phyloP scores from a whole-genome alignment of 768 basidiomycete genomes.

The Pilatotrama ljubarskyi region DNA sequence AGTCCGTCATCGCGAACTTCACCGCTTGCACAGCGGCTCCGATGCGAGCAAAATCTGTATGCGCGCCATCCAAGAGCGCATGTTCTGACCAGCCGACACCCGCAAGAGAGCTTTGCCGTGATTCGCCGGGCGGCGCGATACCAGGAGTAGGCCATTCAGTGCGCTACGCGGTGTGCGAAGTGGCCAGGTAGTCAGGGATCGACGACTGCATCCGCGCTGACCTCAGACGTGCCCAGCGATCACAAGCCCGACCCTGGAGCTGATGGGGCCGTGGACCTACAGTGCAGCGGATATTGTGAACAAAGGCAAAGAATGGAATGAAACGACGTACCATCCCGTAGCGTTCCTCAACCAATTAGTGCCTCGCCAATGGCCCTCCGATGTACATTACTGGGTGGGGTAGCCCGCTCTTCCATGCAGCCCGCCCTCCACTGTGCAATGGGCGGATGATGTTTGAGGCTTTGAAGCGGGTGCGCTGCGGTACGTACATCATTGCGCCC shows the following conservation, averaged over 20 bases:
- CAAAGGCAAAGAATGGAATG: not conserved
- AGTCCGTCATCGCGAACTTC: constrained; percentile 5
- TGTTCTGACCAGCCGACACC: not conserved
- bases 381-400: not conserved
- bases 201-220: not conserved
- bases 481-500: no score
- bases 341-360: not conserved
- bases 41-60: not conserved
- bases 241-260: not conserved
- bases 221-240: not conserved
- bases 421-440: not conserved
- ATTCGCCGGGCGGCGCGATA: not conserved
- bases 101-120: not conserved
- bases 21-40: not conserved
- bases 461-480: no score
- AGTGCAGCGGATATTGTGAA: not conserved
- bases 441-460: not conserved
- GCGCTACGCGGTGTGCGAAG: not conserved
- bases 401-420: not conserved
- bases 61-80: not conserved
- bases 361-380: not conserved
- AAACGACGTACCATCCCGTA: not conserved
- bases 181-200: not conserved
- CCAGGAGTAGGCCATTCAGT: not conserved
- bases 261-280: not conserved